Conservation (phyloP, 306 rosid genomes). For the Cajanus cajan region DNA sequence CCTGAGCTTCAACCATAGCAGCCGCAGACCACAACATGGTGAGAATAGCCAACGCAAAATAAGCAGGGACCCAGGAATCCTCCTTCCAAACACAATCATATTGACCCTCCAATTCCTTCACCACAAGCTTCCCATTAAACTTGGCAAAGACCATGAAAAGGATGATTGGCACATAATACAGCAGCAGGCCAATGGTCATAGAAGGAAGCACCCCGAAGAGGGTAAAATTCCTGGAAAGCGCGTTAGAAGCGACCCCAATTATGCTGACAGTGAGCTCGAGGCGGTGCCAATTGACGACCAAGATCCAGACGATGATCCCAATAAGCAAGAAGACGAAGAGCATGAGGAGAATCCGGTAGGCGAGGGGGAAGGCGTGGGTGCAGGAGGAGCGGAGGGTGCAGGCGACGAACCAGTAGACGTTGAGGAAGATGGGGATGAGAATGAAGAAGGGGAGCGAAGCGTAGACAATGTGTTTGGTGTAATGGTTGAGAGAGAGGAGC, state of each 20-base stretch:
- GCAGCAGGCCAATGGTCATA: slow-evolving; percentile 55
- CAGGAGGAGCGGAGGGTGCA: slow-evolving; percentile 68
- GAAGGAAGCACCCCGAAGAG: slow-evolving; percentile 65
- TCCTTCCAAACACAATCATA: slow-evolving; percentile 79
- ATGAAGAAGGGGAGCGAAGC: slow-evolving; percentile 67
- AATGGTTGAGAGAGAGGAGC: slow-evolving; percentile 68
- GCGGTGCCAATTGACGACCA: slow-evolving; percentile 79
- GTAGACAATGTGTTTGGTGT: slow-evolving; percentile 82
- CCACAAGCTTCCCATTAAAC: slow-evolving; percentile 64
- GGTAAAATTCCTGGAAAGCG: slow-evolving; percentile 63
- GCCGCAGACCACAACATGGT: slow-evolving; percentile 89
- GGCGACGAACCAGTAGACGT: slow-evolving; percentile 91
- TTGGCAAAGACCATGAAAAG: slow-evolving; percentile 77
- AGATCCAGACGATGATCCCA: slow-evolving; percentile 75
- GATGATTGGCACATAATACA: slow-evolving; percentile 69
- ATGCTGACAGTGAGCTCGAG: slow-evolving; percentile 77
- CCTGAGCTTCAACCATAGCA: slow-evolving; percentile 73
- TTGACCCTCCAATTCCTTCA: slow-evolving; percentile 36
- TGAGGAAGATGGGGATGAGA: slow-evolving; percentile 61
- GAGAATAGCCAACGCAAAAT: slow-evolving; percentile 78
- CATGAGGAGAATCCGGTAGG: slow-evolving; percentile 60
- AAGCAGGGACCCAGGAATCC: slow-evolving; percentile 91
- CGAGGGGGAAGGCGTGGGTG: slow-evolving; percentile 60
- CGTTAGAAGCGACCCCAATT: slow-evolving; percentile 77
- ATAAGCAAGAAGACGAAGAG: slow-evolving; percentile 58